Conservation (phyloP, 768 basidiomycete species). For the Suillus subalutaceus region DNA sequence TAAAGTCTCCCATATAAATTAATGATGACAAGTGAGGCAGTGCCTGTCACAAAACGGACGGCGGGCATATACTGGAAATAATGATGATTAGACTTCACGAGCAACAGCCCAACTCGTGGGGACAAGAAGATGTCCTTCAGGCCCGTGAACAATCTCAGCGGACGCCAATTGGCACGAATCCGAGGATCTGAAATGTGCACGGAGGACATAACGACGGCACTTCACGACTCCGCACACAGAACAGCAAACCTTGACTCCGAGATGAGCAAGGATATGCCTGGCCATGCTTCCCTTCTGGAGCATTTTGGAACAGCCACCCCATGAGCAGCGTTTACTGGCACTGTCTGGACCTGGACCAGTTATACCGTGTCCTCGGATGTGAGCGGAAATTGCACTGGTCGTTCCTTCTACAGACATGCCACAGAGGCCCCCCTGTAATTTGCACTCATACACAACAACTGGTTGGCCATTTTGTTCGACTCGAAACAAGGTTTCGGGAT, state of each 20-base stretch:
- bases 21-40: neutral
- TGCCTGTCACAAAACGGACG: neutral
- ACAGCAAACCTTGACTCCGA: slow-evolving; percentile 4
- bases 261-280: slow-evolving; percentile 14
- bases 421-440: neutral
- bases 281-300: slow-evolving; percentile 6
- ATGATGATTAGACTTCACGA: neutral
- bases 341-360: neutral
- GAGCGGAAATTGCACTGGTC: slow-evolving; percentile 6
- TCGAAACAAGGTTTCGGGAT: neutral
- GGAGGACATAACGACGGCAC: neutral
- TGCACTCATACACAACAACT: neutral
- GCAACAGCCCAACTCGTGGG: neutral
- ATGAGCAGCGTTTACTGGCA: slow-evolving; percentile 6
- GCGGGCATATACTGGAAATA: neutral
- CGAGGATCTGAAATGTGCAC: slow-evolving; percentile 1
- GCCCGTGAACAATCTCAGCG: neutral
- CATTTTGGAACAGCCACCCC: slow-evolving; percentile 3
- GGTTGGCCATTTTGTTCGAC: neutral
- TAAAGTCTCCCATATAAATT: neutral
- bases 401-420: slow-evolving; percentile 9
- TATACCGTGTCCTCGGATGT: slow-evolving; percentile 10
- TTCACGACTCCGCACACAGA: slow-evolving; percentile 2
- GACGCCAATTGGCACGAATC: neutral
- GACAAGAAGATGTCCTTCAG: neutral